Base-by-base conservation (phyloP, 1,139 yeast species). In the Meyerozyma guilliermondii region DNA sequence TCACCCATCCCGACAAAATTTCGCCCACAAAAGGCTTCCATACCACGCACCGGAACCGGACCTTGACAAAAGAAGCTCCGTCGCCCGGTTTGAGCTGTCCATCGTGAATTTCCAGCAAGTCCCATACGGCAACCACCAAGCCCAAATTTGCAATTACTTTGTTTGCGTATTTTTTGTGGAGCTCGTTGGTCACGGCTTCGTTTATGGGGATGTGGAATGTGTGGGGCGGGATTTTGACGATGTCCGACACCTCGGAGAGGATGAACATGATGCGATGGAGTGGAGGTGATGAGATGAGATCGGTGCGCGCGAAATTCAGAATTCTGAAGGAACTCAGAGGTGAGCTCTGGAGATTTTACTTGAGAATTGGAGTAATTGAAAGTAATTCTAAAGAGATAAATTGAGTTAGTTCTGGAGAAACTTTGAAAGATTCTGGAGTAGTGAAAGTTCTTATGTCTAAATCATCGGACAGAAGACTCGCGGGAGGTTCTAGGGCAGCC, bases 21-120 rank as follows among this genome's bases (percentile, higher is more conserved):
- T 92, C 98, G 3, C 98, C 98, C 1, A 87, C 81, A 62, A 91
- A 89, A 1, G 98, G 98, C 52, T 92, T 84, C 74, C 95, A 92
- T 2, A 92, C 84, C 16, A 91, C 71, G 40, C 86, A 71, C 42
- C 97, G 66, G 57, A 89, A 87, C 43, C 70, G 75, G 14, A 85
- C 87, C 48, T 83, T 86, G 37, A 89, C 82, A 54, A 75, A 91
- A 2, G 92, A 76, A 1, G 92, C 89, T 6, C 98, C 98, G 62
- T 92, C 98, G n/a, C 98, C 98, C 2, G 96, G 96, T 54, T 83
- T 84, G 49, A 92, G 72, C 47, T 87, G 71, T 2, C 98, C 98
- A 54, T 92, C 98, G 43, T 87, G 87, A 36, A 86, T 81, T 26
- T 78, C 78, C 45, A 83, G 66, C 5, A 94, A 61, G 59, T 94